Conservation (phyloP, 163 green algal genomes). For the Chloroidium sp. region DNA sequence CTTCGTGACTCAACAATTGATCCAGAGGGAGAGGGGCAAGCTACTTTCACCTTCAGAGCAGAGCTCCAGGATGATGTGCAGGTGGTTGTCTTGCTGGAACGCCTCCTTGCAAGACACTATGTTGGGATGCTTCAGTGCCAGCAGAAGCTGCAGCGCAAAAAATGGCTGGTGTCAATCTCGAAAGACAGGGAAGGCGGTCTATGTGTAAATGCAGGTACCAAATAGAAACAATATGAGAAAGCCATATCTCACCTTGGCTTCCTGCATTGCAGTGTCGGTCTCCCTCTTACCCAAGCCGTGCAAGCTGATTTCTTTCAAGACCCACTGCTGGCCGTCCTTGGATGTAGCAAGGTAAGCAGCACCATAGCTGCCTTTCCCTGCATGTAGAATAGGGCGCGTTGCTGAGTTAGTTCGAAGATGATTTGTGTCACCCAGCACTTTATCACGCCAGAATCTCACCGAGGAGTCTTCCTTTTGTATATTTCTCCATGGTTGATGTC, state of each 20-base stretch:
- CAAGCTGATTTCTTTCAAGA: conserved; percentile 68
- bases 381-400: too few relatives aligned
- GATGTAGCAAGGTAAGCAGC: conserved; percentile 39
- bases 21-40: too few relatives aligned
- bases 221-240: too few relatives aligned
- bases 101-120: conserved; percentile 62
- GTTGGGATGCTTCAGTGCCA: conserved; percentile 67
- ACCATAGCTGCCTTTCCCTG: conserved; percentile 59
- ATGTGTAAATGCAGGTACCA: too few relatives aligned
- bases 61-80: conserved; percentile 76
- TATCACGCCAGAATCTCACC: too few relatives aligned
- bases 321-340: conserved; percentile 54
- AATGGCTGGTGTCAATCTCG: too few relatives aligned
- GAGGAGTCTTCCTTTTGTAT: too few relatives aligned
- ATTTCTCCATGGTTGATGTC: too few relatives aligned
- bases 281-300: conserved; percentile 46
- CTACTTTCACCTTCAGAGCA: conserved; percentile 46
- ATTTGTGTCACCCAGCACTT: too few relatives aligned
- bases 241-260: conserved; percentile 39
- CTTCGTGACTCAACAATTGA: too few relatives aligned
- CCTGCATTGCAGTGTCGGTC: conserved; percentile 43
- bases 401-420: too few relatives aligned
- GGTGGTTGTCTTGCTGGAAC: conserved; percentile 50
- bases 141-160: conserved; percentile 52
- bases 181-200: background rate